A percentile compares a stretch with the other conserved stretches of the same genome.
phyloP scores from a whole-genome alignment of 2,329 filamentous ascomycete genomes.

The Cordyceps cicadae region DNA sequence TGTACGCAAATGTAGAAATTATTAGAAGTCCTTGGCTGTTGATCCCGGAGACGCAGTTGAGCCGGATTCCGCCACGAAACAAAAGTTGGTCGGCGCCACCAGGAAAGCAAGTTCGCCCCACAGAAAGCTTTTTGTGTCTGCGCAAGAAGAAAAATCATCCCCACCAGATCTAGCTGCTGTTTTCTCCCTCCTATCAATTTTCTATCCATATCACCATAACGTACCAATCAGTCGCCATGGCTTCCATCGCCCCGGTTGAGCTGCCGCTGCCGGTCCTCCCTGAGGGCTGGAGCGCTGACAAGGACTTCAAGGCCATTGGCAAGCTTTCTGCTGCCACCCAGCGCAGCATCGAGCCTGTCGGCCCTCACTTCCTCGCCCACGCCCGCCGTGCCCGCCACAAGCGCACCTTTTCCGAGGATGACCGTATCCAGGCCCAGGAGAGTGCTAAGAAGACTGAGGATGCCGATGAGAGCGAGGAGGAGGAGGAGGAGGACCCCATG shows the following conservation, averaged over 20 bases:
- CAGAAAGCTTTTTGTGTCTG: not conserved
- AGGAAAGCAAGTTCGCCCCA: constrained; percentile 10
- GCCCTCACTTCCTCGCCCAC: constrained; percentile 95
- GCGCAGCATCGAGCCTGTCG: constrained; percentile 89
- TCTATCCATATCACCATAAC: constrained; percentile 15
- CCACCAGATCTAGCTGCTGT: constrained; percentile 13
- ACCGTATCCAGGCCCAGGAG: constrained; percentile 91
- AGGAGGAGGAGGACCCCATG: constrained; percentile 86
- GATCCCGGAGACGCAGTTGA: constrained; percentile 17
- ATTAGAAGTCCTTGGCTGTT: not conserved
- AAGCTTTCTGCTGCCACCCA: constrained; percentile 68
- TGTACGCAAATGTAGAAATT: not conserved
- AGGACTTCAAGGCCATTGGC: constrained; percentile 82
- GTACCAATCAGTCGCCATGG: constrained; percentile 41
- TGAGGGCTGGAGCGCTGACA: constrained; percentile 74
- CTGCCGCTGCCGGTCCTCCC: constrained; percentile 68
- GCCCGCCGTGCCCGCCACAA: constrained; percentile 92
- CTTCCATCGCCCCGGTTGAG: constrained; percentile 51
- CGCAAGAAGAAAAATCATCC: not conserved
- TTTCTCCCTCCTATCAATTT: constrained; percentile 12
- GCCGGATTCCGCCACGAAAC: constrained; percentile 16
- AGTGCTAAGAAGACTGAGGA: constrained; percentile 94
- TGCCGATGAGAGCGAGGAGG: constrained; percentile 81
- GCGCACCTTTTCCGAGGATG: constrained; percentile 97
- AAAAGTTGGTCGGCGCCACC: not conserved